A percentile compares a stretch with the other conserved stretches of the same genome.
Evolutionary conservation across 192 early-diverging fungal species (phyloP).

Genomic region (Diversispora eburnea): DNA sequence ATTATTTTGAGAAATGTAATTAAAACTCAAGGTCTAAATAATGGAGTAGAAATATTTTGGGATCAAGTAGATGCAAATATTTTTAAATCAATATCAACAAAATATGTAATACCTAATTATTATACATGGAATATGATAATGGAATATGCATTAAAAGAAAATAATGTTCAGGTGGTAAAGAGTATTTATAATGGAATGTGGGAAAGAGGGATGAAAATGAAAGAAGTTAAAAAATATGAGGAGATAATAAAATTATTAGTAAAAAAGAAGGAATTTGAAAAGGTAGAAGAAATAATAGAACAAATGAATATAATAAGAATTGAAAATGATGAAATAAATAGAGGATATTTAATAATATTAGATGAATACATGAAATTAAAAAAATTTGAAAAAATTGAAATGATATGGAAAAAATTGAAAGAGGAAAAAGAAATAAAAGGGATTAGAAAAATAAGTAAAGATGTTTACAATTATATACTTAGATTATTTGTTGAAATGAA

Average conservation of each 20-base stretch:
- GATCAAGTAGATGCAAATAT: constrained; percentile 2
- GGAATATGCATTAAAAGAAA: neutral
- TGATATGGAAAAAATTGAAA: no score
- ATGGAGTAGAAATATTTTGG: neutral
- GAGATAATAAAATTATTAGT: neutral
- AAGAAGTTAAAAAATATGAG: neutral
- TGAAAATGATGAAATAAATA: neutral
- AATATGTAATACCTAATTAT: neutral
- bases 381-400: no score
- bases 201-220: neutral
- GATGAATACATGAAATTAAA: no score
- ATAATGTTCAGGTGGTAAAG: neutral
- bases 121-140: constrained; percentile 9
- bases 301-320: neutral
- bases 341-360: no score
- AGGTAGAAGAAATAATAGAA: neutral
- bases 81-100: neutral
- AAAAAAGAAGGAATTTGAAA: neutral
- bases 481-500: no score
- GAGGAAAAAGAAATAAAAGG: no score
- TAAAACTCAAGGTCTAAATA: neutral
- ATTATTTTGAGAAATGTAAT: neutral
- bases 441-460: no score
- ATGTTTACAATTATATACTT: no score
- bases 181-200: neutral